A percentile compares a stretch with the other conserved stretches of the same genome.
Evolutionary conservation across 805 yeast species (phyloP).

Genomic region (Citeromyces nyonsensis): DNA sequence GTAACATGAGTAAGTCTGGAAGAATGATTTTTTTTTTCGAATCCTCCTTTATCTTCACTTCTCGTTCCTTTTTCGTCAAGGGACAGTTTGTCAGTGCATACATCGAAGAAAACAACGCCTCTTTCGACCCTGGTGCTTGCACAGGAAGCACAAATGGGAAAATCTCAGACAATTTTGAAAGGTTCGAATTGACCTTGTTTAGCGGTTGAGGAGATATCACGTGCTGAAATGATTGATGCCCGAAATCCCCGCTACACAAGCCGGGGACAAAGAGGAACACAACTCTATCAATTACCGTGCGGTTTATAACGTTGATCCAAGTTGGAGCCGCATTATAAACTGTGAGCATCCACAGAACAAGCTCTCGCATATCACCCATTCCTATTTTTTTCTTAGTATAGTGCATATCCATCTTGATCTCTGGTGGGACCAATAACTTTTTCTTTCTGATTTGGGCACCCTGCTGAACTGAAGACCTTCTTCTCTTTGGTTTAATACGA

Average conservation of each 20-base stretch:
- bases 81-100: slow-evolving; percentile 3
- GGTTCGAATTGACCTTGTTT: slow-evolving; percentile 30
- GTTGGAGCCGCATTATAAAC: slow-evolving; percentile 25
- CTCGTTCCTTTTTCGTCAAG: slow-evolving; percentile 6
- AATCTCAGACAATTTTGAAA: background rate
- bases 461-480: slow-evolving; percentile 21
- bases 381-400: slow-evolving; percentile 11
- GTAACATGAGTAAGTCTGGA: slow-evolving; percentile 34
- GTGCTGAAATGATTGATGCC: slow-evolving; percentile 6
- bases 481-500: slow-evolving; percentile 14
- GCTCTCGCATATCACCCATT: slow-evolving; percentile 26
- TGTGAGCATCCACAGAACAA: slow-evolving; percentile 24
- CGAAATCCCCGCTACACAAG: slow-evolving; percentile 28
- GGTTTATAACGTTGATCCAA: slow-evolving; percentile 37
- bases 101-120: background rate
- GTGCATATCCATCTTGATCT: slow-evolving; percentile 7
- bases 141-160: background rate
- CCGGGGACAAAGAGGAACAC: slow-evolving; percentile 57
- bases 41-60: slow-evolving; percentile 1
- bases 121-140: background rate
- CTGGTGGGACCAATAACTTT: slow-evolving; percentile 11
- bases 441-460: slow-evolving; percentile 12
- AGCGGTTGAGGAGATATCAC: slow-evolving; percentile 23
- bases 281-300: slow-evolving; percentile 29
- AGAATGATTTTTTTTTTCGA: slow-evolving; percentile 19